Conservation (phyloP, 306 rosid genomes). For the Gleditsia sinensis region DNA sequence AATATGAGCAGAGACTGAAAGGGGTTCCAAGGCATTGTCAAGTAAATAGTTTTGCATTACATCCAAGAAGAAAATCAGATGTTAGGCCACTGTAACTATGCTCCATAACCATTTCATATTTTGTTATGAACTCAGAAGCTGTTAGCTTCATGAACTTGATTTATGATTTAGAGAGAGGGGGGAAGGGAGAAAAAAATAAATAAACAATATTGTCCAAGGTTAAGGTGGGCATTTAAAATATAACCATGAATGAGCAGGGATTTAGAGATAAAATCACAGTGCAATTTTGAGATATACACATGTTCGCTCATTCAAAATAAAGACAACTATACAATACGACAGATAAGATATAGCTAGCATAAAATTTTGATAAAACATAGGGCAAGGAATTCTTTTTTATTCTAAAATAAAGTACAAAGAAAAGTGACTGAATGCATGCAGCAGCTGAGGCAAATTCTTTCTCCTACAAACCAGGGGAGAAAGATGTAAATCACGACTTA, state of each 20-base stretch:
- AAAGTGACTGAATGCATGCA: too few species aligned
- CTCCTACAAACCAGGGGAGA: neutral
- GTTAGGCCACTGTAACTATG: slow-evolving; percentile 15
- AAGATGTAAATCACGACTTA: neutral
- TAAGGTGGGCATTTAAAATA: neutral
- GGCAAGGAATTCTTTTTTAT: too few species aligned
- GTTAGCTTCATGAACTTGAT: neutral
- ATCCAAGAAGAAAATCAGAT: slow-evolving; percentile 24
- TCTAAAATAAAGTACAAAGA: too few species aligned
- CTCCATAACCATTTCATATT: neutral
- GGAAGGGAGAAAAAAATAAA: neutral
- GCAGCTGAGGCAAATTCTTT: too few species aligned
- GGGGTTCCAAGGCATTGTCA: slow-evolving; percentile 11
- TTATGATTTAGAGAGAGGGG: neutral
- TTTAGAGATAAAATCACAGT: neutral
- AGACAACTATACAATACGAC: slow-evolving; percentile 28
- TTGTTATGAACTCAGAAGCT: neutral
- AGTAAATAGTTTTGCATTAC: slow-evolving; percentile 4
- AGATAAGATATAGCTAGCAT: neutral
- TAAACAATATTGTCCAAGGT: neutral
- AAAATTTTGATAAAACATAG: neutral
- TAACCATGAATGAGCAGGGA: neutral
- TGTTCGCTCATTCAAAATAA: neutral
- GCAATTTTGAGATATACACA: neutral
- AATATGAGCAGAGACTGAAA: slow-evolving; percentile 12